Conservation (phyloP, 2,329 filamentous ascomycete species). For the Hypocreales sp. region DNA sequence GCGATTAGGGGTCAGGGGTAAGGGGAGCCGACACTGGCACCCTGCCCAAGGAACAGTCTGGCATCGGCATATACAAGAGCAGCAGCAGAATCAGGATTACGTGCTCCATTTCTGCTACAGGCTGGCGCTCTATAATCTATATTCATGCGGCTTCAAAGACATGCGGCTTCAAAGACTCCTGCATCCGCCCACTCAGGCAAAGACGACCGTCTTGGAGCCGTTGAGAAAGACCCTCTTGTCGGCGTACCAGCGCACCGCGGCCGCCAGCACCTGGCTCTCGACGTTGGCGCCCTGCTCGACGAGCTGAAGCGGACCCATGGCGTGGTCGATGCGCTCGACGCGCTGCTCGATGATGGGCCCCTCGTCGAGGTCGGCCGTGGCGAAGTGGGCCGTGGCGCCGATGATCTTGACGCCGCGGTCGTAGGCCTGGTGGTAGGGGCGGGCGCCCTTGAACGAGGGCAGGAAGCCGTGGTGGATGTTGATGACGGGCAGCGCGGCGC, state of each 20-base stretch:
- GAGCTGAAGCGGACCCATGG: constrained; percentile 58
- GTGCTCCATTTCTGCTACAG: too few species aligned
- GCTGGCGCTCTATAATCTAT: too few species aligned
- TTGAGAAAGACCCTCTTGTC: constrained; percentile 68
- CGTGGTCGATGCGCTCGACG: constrained; percentile 61
- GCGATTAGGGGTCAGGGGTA: too few species aligned
- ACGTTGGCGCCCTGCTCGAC: constrained; percentile 72
- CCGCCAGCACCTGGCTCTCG: constrained; percentile 68
- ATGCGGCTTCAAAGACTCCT: too few species aligned
- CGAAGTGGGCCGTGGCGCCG: constrained; percentile 73
- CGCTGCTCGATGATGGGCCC: constrained; percentile 82
- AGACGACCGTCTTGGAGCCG: constrained; percentile 67
- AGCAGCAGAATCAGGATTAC: too few species aligned
- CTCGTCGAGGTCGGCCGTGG: constrained; percentile 73
- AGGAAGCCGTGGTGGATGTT: constrained; percentile 85
- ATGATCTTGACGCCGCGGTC: constrained; percentile 82
- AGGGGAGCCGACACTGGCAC: too few species aligned
- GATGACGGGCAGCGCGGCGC: constrained; percentile 74
- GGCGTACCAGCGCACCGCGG: constrained; percentile 72
- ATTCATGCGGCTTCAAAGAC: too few species aligned
- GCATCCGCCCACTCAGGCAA: too few species aligned
- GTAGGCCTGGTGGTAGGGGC: constrained; percentile 78
- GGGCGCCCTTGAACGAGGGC: constrained; percentile 76
- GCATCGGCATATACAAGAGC: too few species aligned
- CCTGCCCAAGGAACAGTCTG: too few species aligned